These are phyloP conservation scores for Entomortierella lignicola DNA, from an alignment of 192 early-diverging fungal species.

Conservation along the genomic window DNA sequence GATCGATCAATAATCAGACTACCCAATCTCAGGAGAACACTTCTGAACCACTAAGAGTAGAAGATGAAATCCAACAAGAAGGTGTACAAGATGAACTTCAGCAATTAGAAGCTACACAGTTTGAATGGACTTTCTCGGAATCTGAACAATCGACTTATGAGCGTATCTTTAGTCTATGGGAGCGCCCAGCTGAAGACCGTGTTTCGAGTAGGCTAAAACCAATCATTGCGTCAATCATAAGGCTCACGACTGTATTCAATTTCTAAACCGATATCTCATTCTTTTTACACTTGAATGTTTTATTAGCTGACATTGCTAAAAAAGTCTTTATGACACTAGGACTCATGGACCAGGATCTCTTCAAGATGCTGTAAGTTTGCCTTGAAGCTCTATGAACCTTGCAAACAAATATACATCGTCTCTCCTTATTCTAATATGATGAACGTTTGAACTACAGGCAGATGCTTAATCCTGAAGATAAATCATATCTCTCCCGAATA, in stretches of 20 bases:
- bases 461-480: conserved; percentile 35
- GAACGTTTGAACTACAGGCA: conserved; percentile 9
- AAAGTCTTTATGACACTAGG: conserved; percentile 53
- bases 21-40: background rate
- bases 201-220: conserved; percentile 20
- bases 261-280: no score
- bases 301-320: conserved; percentile 43
- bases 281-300: background rate
- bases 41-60: background rate
- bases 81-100: conserved; percentile 8
- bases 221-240: background rate
- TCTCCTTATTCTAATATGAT: background rate
- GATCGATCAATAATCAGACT: background rate
- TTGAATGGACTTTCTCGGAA: conserved; percentile 52
- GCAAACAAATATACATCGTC: background rate
- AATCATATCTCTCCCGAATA: conserved; percentile 18
- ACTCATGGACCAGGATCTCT: conserved; percentile 12
- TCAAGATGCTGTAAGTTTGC: conserved; percentile 25
- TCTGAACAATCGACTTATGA: conserved; percentile 36
- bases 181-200: conserved; percentile 47
- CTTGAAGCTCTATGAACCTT: no score
- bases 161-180: conserved; percentile 45
- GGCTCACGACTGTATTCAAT: no score
- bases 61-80: background rate
- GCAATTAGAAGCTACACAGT: conserved; percentile 31